A percentile compares a stretch with the other conserved stretches of the same genome.
These are phyloP conservation scores for Rhodomyrtus tomentosa DNA, from an alignment of 345 rosid species.

Conservation along the genomic window DNA sequence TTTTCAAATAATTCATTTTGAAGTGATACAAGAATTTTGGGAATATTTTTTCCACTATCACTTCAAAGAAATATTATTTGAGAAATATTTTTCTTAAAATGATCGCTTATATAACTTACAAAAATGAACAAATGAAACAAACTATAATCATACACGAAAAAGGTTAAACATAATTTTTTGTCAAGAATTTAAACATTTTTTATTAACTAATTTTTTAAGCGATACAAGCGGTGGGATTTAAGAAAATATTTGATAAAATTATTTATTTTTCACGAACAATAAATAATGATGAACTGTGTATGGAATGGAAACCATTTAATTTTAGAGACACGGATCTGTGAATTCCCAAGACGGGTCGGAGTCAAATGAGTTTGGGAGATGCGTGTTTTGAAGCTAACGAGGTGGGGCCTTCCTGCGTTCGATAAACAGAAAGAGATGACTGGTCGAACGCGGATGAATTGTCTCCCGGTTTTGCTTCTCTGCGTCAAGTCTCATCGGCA, in stretches of 20 bases:
- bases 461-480: neutral
- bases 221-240: rapidly evolving
- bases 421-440: too few relatives aligned
- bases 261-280: neutral
- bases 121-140: neutral
- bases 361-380: neutral
- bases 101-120: neutral
- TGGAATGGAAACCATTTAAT: neutral
- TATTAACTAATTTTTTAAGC: neutral
- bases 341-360: neutral
- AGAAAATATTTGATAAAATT: neutral
- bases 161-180: neutral
- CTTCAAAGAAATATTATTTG: neutral
- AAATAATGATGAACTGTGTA: neutral
- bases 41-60: too few relatives aligned
- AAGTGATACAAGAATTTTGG: too few relatives aligned
- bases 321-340: neutral
- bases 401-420: neutral
- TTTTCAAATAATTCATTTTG: neutral
- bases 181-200: neutral
- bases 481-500: neutral
- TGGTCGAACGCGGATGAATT: neutral
- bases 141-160: neutral
- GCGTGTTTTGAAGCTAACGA: neutral
- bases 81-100: neutral